These are phyloP conservation scores for Lathyrus tuberosus DNA, from an alignment of 306 rosid species.

Conservation along the genomic window DNA sequence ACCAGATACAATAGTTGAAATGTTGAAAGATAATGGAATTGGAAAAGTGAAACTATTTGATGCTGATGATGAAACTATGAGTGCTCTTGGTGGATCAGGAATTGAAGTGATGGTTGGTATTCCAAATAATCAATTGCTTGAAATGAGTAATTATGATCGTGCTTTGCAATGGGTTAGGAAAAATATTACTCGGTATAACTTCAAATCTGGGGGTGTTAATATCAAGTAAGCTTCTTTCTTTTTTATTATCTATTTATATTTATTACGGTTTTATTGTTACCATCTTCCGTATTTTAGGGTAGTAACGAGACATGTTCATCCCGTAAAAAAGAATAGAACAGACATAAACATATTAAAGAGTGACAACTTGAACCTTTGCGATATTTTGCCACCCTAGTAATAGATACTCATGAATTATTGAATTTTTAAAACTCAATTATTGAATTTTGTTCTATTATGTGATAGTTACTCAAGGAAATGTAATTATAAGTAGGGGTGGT, in stretches of 20 bases:
- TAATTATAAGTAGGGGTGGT: too few relatives aligned
- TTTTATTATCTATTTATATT: too few relatives aligned
- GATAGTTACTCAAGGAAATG: background rate
- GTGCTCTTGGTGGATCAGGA: constrained; percentile 70
- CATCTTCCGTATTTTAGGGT: too few relatives aligned
- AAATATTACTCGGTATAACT: constrained; percentile 71
- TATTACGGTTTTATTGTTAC: too few relatives aligned
- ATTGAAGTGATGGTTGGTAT: constrained; percentile 92
- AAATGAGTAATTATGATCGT: constrained; percentile 61
- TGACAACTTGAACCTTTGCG: too few relatives aligned
- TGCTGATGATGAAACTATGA: constrained; percentile 65
- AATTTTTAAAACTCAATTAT: background rate
- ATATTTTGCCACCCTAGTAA: background rate
- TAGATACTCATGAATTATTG: background rate
- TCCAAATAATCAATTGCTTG: constrained; percentile 76
- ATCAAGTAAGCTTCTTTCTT: constrained; percentile 61
- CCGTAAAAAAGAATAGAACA: too few relatives aligned
- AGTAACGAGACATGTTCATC: too few relatives aligned
- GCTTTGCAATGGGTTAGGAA: constrained; percentile 83
- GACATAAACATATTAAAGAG: too few relatives aligned
- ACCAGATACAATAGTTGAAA: constrained; percentile 70
- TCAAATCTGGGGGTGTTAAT: constrained; percentile 65
- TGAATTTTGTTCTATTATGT: background rate
- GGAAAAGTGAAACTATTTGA: constrained; percentile 88
- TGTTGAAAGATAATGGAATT: constrained; percentile 87